Evolutionary conservation across 2,329 filamentous ascomycete species (phyloP).

Genomic region (Curvularia sp.): DNA sequence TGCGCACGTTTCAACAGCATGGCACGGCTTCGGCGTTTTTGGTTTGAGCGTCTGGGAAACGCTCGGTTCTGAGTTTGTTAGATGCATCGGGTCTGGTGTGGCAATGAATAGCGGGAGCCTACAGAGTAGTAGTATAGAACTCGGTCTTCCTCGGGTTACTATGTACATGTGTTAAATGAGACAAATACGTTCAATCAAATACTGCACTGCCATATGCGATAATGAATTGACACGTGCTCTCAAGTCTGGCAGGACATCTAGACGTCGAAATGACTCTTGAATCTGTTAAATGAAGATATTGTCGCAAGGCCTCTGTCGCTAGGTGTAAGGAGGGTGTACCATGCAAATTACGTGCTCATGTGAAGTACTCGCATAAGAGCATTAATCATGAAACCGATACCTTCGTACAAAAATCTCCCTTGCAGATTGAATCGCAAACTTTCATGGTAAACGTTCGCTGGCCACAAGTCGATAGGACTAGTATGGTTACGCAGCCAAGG

Average conservation of each 20-base stretch:
- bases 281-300: background rate
- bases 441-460: too few relatives aligned
- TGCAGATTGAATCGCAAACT: background rate
- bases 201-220: background rate
- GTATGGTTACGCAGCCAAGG: too few relatives aligned
- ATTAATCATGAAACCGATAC: too few relatives aligned
- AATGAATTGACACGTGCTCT: background rate
- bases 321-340: background rate
- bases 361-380: background rate
- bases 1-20: constrained; percentile 7
- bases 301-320: background rate
- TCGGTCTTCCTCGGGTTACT: background rate
- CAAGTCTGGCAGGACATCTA: background rate
- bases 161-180: constrained; percentile 3
- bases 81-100: background rate
- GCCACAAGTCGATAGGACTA: too few relatives aligned
- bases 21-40: constrained; percentile 39
- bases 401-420: background rate
- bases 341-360: background rate
- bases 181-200: constrained; percentile 6
- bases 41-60: constrained; percentile 6
- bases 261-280: background rate
- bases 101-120: background rate
- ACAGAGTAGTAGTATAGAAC: background rate
- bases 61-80: constrained; percentile 6